Conservation (phyloP, 78 protist genomes). For the Guillardia theta region DNA sequence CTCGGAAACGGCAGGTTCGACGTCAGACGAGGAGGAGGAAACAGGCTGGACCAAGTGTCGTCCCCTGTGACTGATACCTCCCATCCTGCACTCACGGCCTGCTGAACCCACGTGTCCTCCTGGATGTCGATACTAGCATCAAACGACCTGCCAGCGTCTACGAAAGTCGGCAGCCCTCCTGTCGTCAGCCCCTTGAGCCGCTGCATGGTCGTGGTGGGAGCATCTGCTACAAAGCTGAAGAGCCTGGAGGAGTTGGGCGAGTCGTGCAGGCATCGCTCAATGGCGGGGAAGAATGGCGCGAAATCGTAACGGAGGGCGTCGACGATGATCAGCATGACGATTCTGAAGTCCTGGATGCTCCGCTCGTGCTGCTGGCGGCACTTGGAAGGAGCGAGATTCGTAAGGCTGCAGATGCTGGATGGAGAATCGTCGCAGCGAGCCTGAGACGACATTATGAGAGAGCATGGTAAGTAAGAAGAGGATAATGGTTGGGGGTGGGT, state of each 20-base stretch:
- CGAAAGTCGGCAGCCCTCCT: constrained; percentile 93
- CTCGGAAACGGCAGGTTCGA: constrained; percentile 77
- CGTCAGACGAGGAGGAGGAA: constrained; percentile 53
- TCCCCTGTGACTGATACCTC: constrained; percentile 83
- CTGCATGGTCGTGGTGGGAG: constrained; percentile 95
- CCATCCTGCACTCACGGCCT: constrained; percentile 3
- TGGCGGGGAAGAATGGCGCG: neutral
- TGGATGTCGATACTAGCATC: constrained; percentile 57
- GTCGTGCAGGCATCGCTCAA: neutral
- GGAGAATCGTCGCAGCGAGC: no score
- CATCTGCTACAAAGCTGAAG: constrained; percentile 78
- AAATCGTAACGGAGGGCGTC: constrained; percentile 71
- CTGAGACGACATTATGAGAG: no score
- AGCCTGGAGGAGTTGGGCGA: constrained; percentile 36
- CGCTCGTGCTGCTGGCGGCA: neutral
- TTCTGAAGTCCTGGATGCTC: neutral
- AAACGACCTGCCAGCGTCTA: constrained; percentile 79
- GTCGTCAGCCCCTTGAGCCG: constrained; percentile 79
- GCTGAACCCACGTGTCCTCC: constrained; percentile 85
- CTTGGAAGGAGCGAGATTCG: neutral
- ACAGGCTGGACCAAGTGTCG: constrained; percentile 93
- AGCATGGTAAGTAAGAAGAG: no score
- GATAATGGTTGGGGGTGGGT: neutral
- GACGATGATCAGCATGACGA: constrained; percentile 43
- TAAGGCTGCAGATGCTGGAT: no score